Evolutionary conservation across 805 yeast genomes (phyloP).

Genomic region (Suhomyces canberraensis): DNA sequence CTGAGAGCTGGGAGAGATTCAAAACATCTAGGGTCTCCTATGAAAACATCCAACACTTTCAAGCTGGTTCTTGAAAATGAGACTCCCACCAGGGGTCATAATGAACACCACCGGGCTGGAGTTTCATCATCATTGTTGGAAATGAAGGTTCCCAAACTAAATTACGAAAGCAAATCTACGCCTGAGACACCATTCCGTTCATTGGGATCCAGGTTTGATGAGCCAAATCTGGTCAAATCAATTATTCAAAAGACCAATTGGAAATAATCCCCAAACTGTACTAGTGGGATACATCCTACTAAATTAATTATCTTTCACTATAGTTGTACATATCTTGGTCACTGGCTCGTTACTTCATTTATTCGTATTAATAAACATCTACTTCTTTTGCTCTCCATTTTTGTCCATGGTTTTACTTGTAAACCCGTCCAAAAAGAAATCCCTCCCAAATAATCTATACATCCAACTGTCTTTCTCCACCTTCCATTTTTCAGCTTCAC

Average conservation of each 20-base stretch:
- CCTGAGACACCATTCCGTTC: conserved; percentile 35
- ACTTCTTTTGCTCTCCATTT: conserved; percentile 3
- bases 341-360: not conserved
- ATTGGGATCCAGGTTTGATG: conserved; percentile 34
- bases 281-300: not conserved
- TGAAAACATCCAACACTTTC: conserved; percentile 1
- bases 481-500: conserved; percentile 39
- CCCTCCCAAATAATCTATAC: conserved; percentile 40
- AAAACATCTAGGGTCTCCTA: conserved; percentile 1
- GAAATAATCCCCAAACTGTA: not conserved
- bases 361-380: not conserved
- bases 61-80: conserved; percentile 5
- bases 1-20: not conserved
- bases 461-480: conserved; percentile 34
- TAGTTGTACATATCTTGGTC: too few relatives aligned
- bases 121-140: not conserved
- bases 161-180: conserved; percentile 22
- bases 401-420: conserved; percentile 37
- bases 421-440: conserved; percentile 42
- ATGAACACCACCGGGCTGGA: not conserved
- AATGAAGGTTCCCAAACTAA: conserved; percentile 1
- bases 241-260: not conserved
- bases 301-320: too few relatives aligned
- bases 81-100: not conserved
- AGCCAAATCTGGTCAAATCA: conserved; percentile 17